Percentiles rank a stretch among this genome's conserved stretches.
Conservation (phyloP, 2,329 filamentous ascomycete species). For the Mariannaea elegans region DNA sequence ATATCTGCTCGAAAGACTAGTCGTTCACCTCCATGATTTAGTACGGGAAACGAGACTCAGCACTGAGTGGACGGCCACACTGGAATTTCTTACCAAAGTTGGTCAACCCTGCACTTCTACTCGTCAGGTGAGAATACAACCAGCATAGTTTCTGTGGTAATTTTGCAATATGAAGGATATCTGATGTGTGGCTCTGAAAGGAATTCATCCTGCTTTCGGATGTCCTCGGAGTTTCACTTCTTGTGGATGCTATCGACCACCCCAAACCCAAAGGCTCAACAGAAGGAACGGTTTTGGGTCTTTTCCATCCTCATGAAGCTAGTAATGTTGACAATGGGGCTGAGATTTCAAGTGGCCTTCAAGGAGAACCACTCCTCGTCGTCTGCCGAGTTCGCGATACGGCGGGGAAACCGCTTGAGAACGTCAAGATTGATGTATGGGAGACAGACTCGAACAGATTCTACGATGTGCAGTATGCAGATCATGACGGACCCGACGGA, state of each 20-base stretch:
- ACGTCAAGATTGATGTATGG: slow-evolving; percentile 79
- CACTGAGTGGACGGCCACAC: slow-evolving; percentile 77
- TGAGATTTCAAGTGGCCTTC: slow-evolving; percentile 68
- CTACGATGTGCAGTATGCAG: slow-evolving; percentile 78
- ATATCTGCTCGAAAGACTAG: slow-evolving; percentile 74
- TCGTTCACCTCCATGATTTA: slow-evolving; percentile 79
- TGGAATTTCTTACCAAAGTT: slow-evolving; percentile 73
- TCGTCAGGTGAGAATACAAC: no score
- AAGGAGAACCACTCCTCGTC: slow-evolving; percentile 72
- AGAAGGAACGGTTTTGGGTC: slow-evolving; percentile 79
- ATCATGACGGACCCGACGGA: slow-evolving; percentile 53
- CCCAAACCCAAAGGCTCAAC: slow-evolving; percentile 74
- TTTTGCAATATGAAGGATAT: no score
- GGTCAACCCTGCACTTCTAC: no score
- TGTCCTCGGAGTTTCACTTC: slow-evolving; percentile 76
- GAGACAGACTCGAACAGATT: slow-evolving; percentile 78
- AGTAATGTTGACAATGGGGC: slow-evolving; percentile 60
- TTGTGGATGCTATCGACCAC: slow-evolving; percentile 80
- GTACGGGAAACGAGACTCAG: slow-evolving; percentile 77
- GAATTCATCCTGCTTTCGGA: slow-evolving; percentile 83
- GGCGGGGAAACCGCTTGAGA: slow-evolving; percentile 64
- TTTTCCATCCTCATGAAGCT: slow-evolving; percentile 80
- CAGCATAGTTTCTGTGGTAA: no score
- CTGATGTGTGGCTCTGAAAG: no score
- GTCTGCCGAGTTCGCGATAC: slow-evolving; percentile 73